phyloP scores from a whole-genome alignment of 179 eudicot species.

The Heliamphora pulchella region DNA sequence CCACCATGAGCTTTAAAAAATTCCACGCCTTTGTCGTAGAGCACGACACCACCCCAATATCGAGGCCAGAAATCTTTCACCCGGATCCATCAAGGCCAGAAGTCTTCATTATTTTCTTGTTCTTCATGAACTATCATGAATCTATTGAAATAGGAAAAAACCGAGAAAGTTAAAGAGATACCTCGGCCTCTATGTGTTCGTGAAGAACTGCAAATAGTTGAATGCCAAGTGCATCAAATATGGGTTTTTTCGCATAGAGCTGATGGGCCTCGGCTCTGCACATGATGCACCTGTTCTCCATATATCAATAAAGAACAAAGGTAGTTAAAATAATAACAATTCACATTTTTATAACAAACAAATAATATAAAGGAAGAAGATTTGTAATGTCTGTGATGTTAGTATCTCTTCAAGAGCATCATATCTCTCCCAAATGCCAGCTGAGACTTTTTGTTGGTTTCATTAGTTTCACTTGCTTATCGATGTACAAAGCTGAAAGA shows the following conservation, averaged over 20 bases:
- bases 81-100: conserved; percentile 18
- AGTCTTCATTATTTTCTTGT: conserved; percentile 16
- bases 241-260: conserved; percentile 40
- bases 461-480: too few species aligned
- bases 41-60: conserved; percentile 44
- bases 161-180: conserved; percentile 10
- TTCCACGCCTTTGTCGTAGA: conserved; percentile 29
- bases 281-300: conserved; percentile 48
- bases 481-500: too few species aligned
- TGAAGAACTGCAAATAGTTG: conserved; percentile 41
- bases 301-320: conserved; percentile 6
- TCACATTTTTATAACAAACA: too few species aligned
- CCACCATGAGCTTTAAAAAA: conserved; percentile 54
- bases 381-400: too few species aligned
- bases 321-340: background rate
- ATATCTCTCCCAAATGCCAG: too few species aligned
- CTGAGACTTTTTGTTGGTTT: too few species aligned
- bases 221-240: conserved; percentile 49
- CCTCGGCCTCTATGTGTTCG: conserved; percentile 47
- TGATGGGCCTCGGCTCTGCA: conserved; percentile 62
- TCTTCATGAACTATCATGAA: background rate
- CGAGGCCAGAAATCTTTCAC: conserved; percentile 44
- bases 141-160: background rate
- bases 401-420: too few species aligned
- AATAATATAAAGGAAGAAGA: too few species aligned